These are phyloP conservation scores for Trichomonas tenax DNA, from an alignment of 208 protist genomes.

Conservation along the genomic window DNA sequence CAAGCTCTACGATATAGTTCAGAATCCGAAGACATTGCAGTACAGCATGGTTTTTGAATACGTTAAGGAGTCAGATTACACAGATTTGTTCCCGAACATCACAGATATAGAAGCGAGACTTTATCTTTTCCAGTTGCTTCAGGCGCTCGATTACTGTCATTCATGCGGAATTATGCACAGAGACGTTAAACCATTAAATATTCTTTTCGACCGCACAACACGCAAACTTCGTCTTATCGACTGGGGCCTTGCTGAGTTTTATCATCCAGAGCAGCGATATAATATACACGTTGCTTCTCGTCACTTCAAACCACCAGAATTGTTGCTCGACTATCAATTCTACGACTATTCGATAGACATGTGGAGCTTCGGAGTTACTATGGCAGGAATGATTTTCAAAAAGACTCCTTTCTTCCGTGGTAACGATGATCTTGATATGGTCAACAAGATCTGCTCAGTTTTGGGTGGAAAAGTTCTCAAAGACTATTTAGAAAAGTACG, in stretches of 20 bases:
- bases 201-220: background rate
- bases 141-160: background rate
- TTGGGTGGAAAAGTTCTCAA: background rate
- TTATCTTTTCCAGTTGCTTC: background rate
- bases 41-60: constrained; percentile 18
- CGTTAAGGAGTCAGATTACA: background rate
- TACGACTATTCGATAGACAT: constrained; percentile 39
- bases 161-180: constrained; percentile 16
- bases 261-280: constrained; percentile 28
- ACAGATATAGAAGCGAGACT: background rate
- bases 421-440: constrained; percentile 27
- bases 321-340: constrained; percentile 25
- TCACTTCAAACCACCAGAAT: constrained; percentile 27
- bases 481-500: background rate
- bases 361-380: constrained; percentile 27
- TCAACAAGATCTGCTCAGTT: background rate
- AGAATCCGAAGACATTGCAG: background rate
- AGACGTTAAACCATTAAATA: constrained; percentile 22
- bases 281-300: constrained; percentile 34
- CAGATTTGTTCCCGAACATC: background rate
- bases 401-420: constrained; percentile 36
- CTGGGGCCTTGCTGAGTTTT: constrained; percentile 37
- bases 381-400: constrained; percentile 33
- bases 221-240: constrained; percentile 17
- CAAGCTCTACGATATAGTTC: background rate